Conservation (phyloP, 192 early-diverging fungal genomes). For the Coemansia sp. region DNA sequence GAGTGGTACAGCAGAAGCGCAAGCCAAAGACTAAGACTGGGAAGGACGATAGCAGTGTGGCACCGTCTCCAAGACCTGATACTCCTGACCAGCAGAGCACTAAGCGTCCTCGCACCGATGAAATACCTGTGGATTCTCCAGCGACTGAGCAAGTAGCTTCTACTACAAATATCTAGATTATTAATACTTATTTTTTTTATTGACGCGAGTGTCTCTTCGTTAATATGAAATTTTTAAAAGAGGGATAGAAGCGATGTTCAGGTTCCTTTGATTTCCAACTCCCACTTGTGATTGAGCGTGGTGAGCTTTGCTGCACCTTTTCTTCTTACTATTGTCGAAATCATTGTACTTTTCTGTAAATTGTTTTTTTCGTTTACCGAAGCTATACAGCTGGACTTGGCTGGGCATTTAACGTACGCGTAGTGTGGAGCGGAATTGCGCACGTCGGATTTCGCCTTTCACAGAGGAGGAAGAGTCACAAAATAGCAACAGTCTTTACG, state of each 20-base stretch:
- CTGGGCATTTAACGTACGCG: constrained; percentile 6
- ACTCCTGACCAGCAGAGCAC: constrained; percentile 29
- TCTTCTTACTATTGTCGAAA: no score
- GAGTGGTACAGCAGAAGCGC: constrained; percentile 40
- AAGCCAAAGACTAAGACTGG: constrained; percentile 19
- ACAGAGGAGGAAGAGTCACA: background rate
- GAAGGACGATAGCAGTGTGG: constrained; percentile 24
- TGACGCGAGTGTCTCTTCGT: background rate
- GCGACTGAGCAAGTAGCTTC: background rate
- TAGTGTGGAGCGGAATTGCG: constrained; percentile 9
- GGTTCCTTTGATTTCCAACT: no score
- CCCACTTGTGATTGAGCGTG: no score
- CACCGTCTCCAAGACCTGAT: constrained; percentile 25
- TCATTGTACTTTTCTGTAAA: background rate
- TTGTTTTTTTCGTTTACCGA: constrained; percentile 16
- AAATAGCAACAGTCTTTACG: background rate
- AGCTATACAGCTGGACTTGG: background rate
- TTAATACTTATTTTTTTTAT: constrained; percentile 3
- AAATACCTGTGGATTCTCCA: background rate
- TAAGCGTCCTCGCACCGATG: constrained; percentile 12
- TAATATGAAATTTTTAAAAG: background rate
- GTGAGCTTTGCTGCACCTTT: no score
- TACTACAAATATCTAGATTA: constrained; percentile 9
- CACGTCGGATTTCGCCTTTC: constrained; percentile 2
- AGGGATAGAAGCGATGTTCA: background rate